Percentiles rank a stretch among this genome's conserved stretches.
Evolutionary conservation across 2,329 filamentous ascomycete species (phyloP).

Genomic region (Sordariomycetes sp.): DNA sequence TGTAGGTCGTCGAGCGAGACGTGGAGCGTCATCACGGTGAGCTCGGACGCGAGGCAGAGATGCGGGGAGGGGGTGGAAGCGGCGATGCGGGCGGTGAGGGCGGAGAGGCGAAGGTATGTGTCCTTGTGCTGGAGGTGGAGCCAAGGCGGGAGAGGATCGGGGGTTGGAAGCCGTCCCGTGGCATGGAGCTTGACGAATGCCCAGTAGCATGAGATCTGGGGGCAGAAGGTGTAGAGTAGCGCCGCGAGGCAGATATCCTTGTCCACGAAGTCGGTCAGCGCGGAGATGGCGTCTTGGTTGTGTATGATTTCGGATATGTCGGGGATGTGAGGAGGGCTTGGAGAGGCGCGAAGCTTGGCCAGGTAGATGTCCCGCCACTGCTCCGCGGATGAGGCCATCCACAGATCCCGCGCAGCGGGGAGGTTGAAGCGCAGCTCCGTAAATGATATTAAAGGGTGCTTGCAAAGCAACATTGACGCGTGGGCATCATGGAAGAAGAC

Average conservation of each 20-base stretch:
- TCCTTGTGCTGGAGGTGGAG: conserved; percentile 18
- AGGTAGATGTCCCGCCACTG: conserved; percentile 31
- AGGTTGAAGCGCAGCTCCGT: conserved; percentile 17
- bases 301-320: neutral
- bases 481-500: conserved; percentile 18
- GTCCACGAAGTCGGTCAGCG: conserved; percentile 10
- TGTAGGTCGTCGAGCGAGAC: conserved; percentile 56
- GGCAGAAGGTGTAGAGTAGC: conserved; percentile 18
- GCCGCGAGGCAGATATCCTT: conserved; percentile 18
- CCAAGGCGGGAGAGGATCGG: conserved; percentile 10
- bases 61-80: neutral
- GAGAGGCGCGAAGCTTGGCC: neutral
- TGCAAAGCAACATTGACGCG: conserved; percentile 16
- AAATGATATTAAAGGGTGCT: conserved; percentile 18
- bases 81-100: conserved; percentile 11
- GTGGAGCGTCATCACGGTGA: conserved; percentile 54
- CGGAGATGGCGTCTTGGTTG: conserved; percentile 10
- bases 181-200: conserved; percentile 18
- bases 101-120: conserved; percentile 17
- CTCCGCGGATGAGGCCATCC: conserved; percentile 14
- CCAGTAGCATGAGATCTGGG: conserved; percentile 18
- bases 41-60: conserved; percentile 9
- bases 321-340: neutral
- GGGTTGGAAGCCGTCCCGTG: conserved; percentile 9
- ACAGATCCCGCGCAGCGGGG: conserved; percentile 13